Percentiles rank a stretch among this genome's conserved stretches.
Evolutionary conservation across 441 rosid species (phyloP).

Genomic region (Raphanus hybrid): DNA sequence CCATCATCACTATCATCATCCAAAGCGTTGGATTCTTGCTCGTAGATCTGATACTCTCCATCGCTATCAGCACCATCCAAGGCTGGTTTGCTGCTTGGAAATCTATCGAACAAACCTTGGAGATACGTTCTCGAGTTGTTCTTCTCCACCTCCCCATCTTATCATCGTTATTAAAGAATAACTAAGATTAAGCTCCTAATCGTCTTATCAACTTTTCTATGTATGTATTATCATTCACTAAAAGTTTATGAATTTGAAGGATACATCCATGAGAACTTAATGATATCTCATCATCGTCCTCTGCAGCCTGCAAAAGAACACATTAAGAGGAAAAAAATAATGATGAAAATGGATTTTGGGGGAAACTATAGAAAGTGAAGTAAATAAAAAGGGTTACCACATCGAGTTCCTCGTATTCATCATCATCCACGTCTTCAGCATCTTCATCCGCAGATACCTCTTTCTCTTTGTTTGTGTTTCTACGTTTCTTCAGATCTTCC

Average conservation of each 20-base stretch:
- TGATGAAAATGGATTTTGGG: neutral
- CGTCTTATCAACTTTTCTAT: neutral
- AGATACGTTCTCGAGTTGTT: conserved; percentile 76
- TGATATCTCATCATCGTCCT: conserved; percentile 65
- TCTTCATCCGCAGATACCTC: conserved; percentile 60
- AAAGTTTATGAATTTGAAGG: conserved; percentile 48
- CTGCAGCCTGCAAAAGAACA: conserved; percentile 54
- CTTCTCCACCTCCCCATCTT: conserved; percentile 60
- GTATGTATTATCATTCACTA: neutral
- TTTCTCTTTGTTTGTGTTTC: conserved; percentile 47
- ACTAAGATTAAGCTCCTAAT: conserved; percentile 13
- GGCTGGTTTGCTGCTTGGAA: conserved; percentile 56
- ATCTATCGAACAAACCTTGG: conserved; percentile 88
- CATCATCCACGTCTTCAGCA: conserved; percentile 77
- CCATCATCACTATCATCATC: conserved; percentile 46
- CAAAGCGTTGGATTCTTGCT: conserved; percentile 67
- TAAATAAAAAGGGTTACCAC: conserved; percentile 44
- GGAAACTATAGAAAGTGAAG: neutral
- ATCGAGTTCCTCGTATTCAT: conserved; percentile 59
- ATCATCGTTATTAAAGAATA: conserved; percentile 47
- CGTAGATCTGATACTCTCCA: conserved; percentile 83
- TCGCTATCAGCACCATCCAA: conserved; percentile 53
- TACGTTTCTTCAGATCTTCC: conserved; percentile 41
- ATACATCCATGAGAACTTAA: conserved; percentile 70
- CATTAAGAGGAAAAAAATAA: neutral